Evolutionary conservation across 129 eudicot genomes (phyloP), one percentile per base, ranked within the genome.

Genomic region (Arctium minus): DNA sequence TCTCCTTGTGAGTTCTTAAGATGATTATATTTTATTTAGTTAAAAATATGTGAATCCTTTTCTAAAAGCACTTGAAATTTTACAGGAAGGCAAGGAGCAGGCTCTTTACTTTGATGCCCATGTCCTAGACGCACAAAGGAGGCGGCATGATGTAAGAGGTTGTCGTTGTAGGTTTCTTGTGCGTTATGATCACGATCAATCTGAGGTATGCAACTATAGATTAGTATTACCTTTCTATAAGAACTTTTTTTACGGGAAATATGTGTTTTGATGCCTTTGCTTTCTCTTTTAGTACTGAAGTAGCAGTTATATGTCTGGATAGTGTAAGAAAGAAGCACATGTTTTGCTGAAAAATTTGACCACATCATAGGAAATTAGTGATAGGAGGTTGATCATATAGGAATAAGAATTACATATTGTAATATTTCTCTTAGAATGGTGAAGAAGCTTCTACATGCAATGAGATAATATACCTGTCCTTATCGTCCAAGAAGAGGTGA

Each of bases 51-150:
- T 72, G 69, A 81, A 72, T 22, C 48, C 1, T 9, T 73, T n/a
- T 79, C 3, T 65, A 33, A 76, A 17, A 62, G 42, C 72, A 0
- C 50, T 81, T 78, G 22, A 40, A 39, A 30, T 29, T 65, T 77
- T 75, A 33, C 84, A 96, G 99, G 99, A 96, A 93, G 99, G 99
- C 30, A 96, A 96, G 86, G 99, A 96, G 81, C 99, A 96, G 83
- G 99, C 99, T 75, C 93, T 96, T 31, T 96, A 96, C 89, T 96
- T 86, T 79, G 99, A 96, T 88, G 99, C 99, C 18, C 99, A 93
- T 84, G 97, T 96, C 39, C 87, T 96, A 69, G 98, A 96, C 72
- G 97, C 99, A 77, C 98, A 96, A 87, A 90, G 99, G 85, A 91
- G 99, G 82, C 91, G 98, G 70, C 99, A 96, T 82, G 99, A 96